Base-by-base conservation (phyloP, 139 green algal genomes). In the Choricystis sp. region DNA sequence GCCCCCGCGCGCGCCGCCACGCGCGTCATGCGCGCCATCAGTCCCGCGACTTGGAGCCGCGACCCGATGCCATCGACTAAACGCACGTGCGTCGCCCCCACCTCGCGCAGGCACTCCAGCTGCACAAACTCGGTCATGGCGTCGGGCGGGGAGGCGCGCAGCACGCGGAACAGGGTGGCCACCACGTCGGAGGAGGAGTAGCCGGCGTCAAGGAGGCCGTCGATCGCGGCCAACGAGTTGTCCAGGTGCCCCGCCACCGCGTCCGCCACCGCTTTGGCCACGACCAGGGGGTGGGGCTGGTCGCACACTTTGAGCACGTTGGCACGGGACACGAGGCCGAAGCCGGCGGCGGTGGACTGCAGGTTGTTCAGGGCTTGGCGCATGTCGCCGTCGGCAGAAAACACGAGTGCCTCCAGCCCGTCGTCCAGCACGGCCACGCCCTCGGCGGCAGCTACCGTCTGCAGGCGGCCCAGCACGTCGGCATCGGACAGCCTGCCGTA, bases 381-480 rank as follows among this genome's bases (percentile, higher is more conserved):
- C 94, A 99, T 99, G 81, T 99, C 94, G 0, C 94, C 94, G 66
- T 99, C 94, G 2, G 94, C 94, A 2, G 89, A 96, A 76, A 99
- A 99, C 24, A 98, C 82, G 56, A 98, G 79, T 1, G 94, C 94
- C 72, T 96, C 92, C 58, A 99, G 71, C 16, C 94, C 94, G 21
- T 91, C 81, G 2, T 73, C 52, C 5, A 82, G 82, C 62, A 86
- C 81, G 0, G 82, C 71, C 55, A 98, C 81, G 0, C 59, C 59
- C 66, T 76, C 69, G 9, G 59, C 57, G 61, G 66, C 56, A 19
- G 58, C 66, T 31, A 99, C 91, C 2, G 74, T 26, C 61, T 90
- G 73, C 26, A 98, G 61, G 0, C 92, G 82, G 26, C 76, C 61
- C 40, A 98, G 77, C 24, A 99, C 74, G 66, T 99, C 88, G 31